Conservation (phyloP, 208 protist genomes). For the Leishmania amazonensis region DNA sequence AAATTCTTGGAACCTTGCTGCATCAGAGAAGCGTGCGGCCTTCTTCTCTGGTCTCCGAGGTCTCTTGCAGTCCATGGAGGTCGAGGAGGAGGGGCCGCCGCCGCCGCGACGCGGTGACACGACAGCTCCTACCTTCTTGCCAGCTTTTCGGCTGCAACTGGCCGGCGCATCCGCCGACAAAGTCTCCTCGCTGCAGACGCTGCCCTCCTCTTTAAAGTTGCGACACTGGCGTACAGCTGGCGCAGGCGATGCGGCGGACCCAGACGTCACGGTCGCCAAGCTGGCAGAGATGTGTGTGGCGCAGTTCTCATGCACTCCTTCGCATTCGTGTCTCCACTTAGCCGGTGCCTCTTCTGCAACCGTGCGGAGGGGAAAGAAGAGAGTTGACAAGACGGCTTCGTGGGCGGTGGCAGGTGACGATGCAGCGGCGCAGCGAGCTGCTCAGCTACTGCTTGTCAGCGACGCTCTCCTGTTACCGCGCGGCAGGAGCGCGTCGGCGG, state of each 20-base stretch:
- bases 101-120: not conserved
- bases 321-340: not conserved
- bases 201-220: not conserved
- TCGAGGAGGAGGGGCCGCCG: not conserved
- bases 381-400: not conserved
- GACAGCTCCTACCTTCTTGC: not conserved
- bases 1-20: not conserved
- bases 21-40: conserved; percentile 1
- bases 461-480: not conserved
- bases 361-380: not conserved
- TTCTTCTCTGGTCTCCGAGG: not conserved
- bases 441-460: not conserved
- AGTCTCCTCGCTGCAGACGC: not conserved
- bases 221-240: not conserved
- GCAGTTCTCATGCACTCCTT: not conserved
- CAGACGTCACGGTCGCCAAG: not conserved
- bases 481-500: not conserved
- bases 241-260: not conserved
- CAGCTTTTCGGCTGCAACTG: not conserved
- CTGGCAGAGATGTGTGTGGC: conserved; percentile 2
- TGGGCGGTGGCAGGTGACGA: not conserved
- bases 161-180: not conserved
- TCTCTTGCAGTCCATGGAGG: not conserved
- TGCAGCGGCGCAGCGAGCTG: not conserved
- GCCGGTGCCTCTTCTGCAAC: not conserved